Evolutionary conservation across 2,329 filamentous ascomycete species (phyloP), one percentile per base, ranked within the genome.

Genomic region (Cryphonectria naterciae): DNA sequence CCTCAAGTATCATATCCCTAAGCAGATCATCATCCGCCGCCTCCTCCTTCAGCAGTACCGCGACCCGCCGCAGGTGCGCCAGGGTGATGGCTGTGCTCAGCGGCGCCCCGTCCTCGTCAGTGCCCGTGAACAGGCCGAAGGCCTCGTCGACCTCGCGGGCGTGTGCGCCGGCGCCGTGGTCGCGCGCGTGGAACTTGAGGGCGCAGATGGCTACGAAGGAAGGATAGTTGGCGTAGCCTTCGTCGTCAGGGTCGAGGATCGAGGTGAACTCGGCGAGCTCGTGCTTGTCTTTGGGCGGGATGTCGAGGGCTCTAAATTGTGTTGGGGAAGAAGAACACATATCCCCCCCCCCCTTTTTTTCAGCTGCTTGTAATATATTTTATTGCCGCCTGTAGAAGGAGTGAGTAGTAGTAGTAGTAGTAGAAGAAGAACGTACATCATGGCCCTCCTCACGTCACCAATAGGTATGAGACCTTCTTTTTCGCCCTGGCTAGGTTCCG

Each of bases 1-100:
- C 96, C 85, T 98, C 95, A 65, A 94, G 84, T 70, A 99, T 92
- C 96, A 99, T 99, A 83, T 98, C 94, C 82, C 89, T 89, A 78
- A 99, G 83, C 78, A 97, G 82, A 65, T 93, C 91, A 77, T 98
- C 96, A 71, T 89, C 88, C 35, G 97, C 91, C 73, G 91, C 91
- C 73, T 91, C 93, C 81, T 97, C 94, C 81, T 94, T 93, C 76
- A 99, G 82, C 76, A 93, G 88, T 75, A 88, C 89, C 58, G 95
- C 94, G 68, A 98, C 91, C 77, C 92, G 86, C 78, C 89, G 88
- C 78, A 99, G 82, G 81, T 97, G 92, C 22, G 87, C 87, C 39
- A 98, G 77, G 1, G 92, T 96, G 75, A 99, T 97, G n/a, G 88
- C 88, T 2, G 65, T 60, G 25, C 71, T 65, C 58, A 58, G 65